phyloP scores from a whole-genome alignment of 1,284 basidiomycete genomes.

The Apiotrichum montevideense region DNA sequence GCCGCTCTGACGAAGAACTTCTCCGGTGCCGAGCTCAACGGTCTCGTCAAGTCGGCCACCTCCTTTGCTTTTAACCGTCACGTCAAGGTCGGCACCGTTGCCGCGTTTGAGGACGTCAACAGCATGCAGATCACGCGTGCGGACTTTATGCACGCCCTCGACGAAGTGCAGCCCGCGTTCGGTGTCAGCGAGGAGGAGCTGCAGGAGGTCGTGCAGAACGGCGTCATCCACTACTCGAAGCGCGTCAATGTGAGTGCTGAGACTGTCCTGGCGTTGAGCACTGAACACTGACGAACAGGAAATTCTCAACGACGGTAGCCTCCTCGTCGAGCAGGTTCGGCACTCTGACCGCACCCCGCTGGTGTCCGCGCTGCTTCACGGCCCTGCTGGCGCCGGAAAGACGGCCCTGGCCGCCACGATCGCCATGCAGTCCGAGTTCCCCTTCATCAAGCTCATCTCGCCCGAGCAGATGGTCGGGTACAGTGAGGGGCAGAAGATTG shows the following conservation, averaged over 20 bases:
- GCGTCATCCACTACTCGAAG: conserved; percentile 92
- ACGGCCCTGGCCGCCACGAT: conserved; percentile 93
- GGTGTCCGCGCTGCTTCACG: conserved; percentile 84
- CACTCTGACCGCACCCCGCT: conserved; percentile 84
- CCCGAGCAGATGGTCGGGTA: conserved; percentile 97
- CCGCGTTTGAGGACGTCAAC: conserved; percentile 94
- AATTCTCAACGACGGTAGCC: conserved; percentile 78
- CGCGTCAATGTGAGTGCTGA: conserved; percentile 47
- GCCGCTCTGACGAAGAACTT: conserved; percentile 92
- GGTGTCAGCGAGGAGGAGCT: conserved; percentile 98
- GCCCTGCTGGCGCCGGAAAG: conserved; percentile 86
- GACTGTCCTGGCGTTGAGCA: background rate
- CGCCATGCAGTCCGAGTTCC: conserved; percentile 84
- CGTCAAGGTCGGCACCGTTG: conserved; percentile 95
- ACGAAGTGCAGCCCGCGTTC: conserved; percentile 94
- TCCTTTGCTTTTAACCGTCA: conserved; percentile 97
- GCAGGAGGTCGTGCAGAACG: conserved; percentile 88
- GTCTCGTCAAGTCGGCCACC: conserved; percentile 95
- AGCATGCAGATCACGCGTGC: conserved; percentile 78
- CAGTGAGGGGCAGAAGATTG: conserved; percentile 83
- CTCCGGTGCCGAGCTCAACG: conserved; percentile 92
- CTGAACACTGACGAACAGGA: conserved; percentile 52
- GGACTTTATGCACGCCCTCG: conserved; percentile 87
- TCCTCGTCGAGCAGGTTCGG: conserved; percentile 93
- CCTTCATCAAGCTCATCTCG: conserved; percentile 96